These are phyloP conservation scores for Trichoderma koningiopsis DNA, from an alignment of 2,329 filamentous ascomycete genomes.

Conservation along the genomic window DNA sequence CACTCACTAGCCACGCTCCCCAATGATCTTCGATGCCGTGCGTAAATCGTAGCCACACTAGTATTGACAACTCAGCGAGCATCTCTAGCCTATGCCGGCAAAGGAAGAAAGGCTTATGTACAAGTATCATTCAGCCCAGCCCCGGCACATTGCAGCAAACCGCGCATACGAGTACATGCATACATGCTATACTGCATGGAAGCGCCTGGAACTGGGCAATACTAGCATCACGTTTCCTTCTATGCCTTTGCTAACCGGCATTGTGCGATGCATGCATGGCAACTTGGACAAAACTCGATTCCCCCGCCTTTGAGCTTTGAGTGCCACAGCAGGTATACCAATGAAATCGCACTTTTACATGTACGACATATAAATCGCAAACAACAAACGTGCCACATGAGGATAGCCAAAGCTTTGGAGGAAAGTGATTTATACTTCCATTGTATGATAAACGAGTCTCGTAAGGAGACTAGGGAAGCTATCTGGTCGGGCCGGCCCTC, in stretches of 20 bases:
- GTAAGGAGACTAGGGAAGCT: constrained; percentile 7
- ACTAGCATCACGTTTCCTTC: background rate
- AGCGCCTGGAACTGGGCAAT: background rate
- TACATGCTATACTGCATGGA: background rate
- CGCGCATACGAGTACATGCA: background rate
- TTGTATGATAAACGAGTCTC: constrained; percentile 5
- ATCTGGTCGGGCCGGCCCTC: constrained; percentile 17
- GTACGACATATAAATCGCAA: background rate
- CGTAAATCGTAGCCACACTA: constrained; percentile 7
- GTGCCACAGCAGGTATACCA: background rate
- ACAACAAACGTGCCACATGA: background rate
- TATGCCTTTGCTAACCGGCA: constrained; percentile 7
- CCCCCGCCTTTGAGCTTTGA: background rate
- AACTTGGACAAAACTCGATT: background rate
- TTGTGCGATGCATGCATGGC: background rate
- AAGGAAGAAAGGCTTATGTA: background rate
- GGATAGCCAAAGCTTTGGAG: background rate
- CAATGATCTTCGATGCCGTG: background rate
- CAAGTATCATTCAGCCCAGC: background rate
- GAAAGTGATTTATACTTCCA: constrained; percentile 16
- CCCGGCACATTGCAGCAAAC: background rate
- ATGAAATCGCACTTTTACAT: background rate
- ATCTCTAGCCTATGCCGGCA: background rate
- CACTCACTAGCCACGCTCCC: background rate
- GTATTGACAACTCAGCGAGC: constrained; percentile 15